Percentiles rank a stretch among this genome's conserved stretches.
Conservation (phyloP, 2,329 filamentous ascomycete species). For the Tolypocladium sp. region DNA sequence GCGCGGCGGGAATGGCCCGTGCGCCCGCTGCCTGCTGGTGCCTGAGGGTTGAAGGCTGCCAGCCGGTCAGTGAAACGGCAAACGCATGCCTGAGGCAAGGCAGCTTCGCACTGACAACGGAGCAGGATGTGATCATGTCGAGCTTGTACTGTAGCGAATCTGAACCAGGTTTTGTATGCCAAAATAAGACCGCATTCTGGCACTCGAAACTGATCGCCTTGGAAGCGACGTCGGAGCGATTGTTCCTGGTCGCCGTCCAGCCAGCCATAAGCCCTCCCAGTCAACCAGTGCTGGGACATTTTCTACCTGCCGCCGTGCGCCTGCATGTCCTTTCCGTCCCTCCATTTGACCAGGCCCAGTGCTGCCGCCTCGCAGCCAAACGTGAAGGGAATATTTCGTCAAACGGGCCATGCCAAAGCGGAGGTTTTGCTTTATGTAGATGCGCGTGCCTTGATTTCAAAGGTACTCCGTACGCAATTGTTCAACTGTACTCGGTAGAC, state of each 20-base stretch:
- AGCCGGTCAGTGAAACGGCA: background rate
- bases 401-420: background rate
- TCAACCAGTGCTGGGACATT: background rate
- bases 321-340: background rate
- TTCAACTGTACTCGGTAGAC: background rate
- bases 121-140: background rate
- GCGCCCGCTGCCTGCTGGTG: conserved; percentile 4
- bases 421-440: background rate
- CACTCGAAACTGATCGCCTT: background rate
- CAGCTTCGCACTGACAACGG: background rate
- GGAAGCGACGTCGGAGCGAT: background rate
- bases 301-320: no score
- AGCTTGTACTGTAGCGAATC: no score
- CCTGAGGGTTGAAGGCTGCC: conserved; percentile 5
- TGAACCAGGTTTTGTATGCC: background rate
- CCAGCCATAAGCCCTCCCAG: background rate
- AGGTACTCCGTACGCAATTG: background rate
- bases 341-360: background rate
- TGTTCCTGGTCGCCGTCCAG: background rate
- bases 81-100: background rate
- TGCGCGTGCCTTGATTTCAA: background rate
- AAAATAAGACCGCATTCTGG: background rate
- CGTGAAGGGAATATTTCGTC: background rate
- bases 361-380: background rate
- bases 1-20: conserved; percentile 8